phyloP scores from a whole-genome alignment of 139 green algal species.

The Chlorella sp. region DNA sequence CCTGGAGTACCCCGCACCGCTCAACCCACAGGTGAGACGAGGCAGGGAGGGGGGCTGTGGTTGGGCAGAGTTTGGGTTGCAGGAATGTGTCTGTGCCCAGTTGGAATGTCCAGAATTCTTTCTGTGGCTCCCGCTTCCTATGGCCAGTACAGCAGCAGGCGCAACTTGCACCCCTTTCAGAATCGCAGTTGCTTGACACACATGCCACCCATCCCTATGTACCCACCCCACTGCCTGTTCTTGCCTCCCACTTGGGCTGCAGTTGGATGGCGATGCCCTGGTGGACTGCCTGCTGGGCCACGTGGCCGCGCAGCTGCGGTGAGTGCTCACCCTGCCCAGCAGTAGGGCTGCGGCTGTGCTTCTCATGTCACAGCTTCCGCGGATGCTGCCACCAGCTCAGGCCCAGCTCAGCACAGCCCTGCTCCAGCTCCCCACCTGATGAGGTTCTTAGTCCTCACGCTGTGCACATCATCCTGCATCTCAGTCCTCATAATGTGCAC shows the following conservation, averaged over 20 bases:
- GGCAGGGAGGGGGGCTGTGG: background rate
- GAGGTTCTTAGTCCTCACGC: too few species aligned
- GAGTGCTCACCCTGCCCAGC: background rate
- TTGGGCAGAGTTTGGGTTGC: too few species aligned
- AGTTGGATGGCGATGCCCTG: slow-evolving; percentile 59
- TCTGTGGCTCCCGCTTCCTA: too few species aligned
- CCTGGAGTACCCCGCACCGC: slow-evolving; percentile 67
- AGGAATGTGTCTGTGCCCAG: too few species aligned
- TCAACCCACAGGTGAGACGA: slow-evolving; percentile 55
- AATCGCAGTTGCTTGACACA: background rate
- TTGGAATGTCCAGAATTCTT: too few species aligned
- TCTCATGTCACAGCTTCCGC: background rate
- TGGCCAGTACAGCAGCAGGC: too few species aligned
- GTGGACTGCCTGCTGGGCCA: slow-evolving; percentile 64
- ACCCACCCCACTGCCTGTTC: background rate
- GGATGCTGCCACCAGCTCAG: too few species aligned
- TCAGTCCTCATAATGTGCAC: background rate
- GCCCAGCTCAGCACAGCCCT: too few species aligned
- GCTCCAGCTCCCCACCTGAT: background rate
- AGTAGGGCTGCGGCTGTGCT: background rate
- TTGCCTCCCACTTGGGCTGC: background rate
- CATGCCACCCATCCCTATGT: background rate
- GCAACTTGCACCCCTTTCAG: too few species aligned
- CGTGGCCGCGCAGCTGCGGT: slow-evolving; percentile 43
- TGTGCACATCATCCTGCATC: background rate